Percentiles rank a stretch among this genome's conserved stretches.
Evolutionary conservation across 305 asterid genomes (phyloP).

Genomic region (Andrographis paniculata): DNA sequence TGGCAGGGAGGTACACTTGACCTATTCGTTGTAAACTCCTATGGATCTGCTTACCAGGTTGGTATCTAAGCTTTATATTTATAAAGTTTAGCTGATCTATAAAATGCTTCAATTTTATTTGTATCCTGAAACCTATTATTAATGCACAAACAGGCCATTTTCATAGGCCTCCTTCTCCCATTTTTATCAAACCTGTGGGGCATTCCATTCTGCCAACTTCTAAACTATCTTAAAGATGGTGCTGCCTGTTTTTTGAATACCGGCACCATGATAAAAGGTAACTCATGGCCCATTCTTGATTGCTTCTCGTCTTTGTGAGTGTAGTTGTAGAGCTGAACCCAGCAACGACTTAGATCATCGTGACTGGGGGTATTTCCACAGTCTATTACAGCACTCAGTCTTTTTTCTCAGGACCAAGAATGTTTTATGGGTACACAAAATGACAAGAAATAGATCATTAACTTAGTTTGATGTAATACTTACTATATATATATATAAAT

Average conservation of each 20-base stretch:
- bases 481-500: too few species aligned
- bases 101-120: conserved; percentile 22
- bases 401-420: too few species aligned
- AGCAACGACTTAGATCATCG: too few species aligned
- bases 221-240: conserved; percentile 78
- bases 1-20: conserved; percentile 76
- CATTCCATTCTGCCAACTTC: conserved; percentile 72
- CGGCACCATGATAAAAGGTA: conserved; percentile 63
- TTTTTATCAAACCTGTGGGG: conserved; percentile 94
- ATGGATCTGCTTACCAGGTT: conserved; percentile 97
- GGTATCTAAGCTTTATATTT: conserved; percentile 9
- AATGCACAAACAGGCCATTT: conserved; percentile 52
- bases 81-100: conserved; percentile 1
- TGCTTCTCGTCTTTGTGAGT: too few species aligned
- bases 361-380: too few species aligned
- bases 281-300: conserved; percentile 22
- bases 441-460: too few species aligned
- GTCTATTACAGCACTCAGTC: too few species aligned
- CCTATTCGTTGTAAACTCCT: conserved; percentile 86
- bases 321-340: too few species aligned
- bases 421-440: too few species aligned
- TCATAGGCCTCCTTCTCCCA: conserved; percentile 88
- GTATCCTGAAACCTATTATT: conserved; percentile 25
- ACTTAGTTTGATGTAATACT: too few species aligned
- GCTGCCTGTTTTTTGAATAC: conserved; percentile 92